Base-by-base conservation (phyloP, 139 green algal species). In the Auxenochlorella pyrenoidosa region DNA sequence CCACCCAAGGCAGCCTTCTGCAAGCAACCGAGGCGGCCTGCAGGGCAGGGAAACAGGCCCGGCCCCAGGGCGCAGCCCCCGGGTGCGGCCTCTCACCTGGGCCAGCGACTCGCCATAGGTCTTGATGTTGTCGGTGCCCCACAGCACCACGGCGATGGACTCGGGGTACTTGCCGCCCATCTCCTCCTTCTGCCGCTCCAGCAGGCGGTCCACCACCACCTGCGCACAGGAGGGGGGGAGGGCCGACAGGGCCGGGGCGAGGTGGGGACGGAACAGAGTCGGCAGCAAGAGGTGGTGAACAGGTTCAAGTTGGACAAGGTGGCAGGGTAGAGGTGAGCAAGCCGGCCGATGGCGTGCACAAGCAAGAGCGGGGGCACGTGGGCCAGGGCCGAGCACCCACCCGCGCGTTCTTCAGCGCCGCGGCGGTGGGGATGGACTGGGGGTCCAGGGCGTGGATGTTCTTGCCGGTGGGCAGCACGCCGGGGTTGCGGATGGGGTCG, bases 101-200 rank as follows among this genome's bases (percentile, higher is more conserved):
- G 95, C 97, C 22, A 99, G 95, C 0, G 95, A 98, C 95, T 99
- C 97, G 85, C 97, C 97, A 79, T 99, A 99, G 36, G 97, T 99
- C 96, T 99, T 99, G 94, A 99, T 99, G 96, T 99, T 99, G 94
- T 99, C 97, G n/a, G 97, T 99, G 80, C 97, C 97, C 97, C 97
- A 99, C 83, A 99, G 94, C 75, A 99, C 97, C 60, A 99, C 95
- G 2, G 97, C 97, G 75, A 99, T 98, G 58, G 94, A 97, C 94
- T 99, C 97, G 10, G 97, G 97, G 88, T 96, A 99, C 86, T 95
- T 96, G 88, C 96, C 96, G 71, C 94, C 95, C 89, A 97, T 98
- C 87, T 98, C 95, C 59, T 92, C 79, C 24, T 90, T 91, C 94
- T 99, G 95, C 59, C 96, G 93, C 88, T 99, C 96, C 79, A 99